These are phyloP conservation scores for Mycena chlorophos DNA, from an alignment of 768 basidiomycete genomes.

Conservation along the genomic window DNA sequence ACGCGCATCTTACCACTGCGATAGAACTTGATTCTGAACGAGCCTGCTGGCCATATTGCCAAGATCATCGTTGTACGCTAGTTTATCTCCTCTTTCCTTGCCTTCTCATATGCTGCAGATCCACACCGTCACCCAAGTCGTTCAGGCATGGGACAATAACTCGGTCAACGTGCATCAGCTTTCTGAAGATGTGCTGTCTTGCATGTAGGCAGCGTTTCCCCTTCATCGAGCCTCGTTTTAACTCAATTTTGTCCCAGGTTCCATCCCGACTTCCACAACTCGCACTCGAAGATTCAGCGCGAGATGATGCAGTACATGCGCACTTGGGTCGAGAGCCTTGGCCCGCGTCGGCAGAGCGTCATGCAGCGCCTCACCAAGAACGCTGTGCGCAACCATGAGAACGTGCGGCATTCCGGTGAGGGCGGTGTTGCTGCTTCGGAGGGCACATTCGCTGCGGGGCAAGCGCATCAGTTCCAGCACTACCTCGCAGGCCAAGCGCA, in stretches of 20 bases:
- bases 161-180: slow-evolving; percentile 56
- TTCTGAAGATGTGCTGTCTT: slow-evolving; percentile 64
- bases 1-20: slow-evolving; percentile 11
- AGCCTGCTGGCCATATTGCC: slow-evolving; percentile 77
- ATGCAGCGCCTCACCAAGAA: slow-evolving; percentile 63
- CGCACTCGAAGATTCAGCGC: slow-evolving; percentile 62
- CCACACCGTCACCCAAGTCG: slow-evolving; percentile 66
- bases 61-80: slow-evolving; percentile 60
- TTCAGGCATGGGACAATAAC: slow-evolving; percentile 79
- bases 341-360: slow-evolving; percentile 46
- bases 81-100: neutral
- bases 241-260: slow-evolving; percentile 46
- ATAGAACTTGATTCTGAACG: slow-evolving; percentile 78
- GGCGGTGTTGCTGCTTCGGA: slow-evolving; percentile 47
- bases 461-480: slow-evolving; percentile 52
- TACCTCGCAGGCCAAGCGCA: slow-evolving; percentile 46
- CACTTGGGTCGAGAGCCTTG: slow-evolving; percentile 58
- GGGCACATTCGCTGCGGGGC: slow-evolving; percentile 47
- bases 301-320: slow-evolving; percentile 74
- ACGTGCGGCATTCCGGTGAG: slow-evolving; percentile 59
- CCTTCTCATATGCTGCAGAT: slow-evolving; percentile 35
- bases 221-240: neutral
- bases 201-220: slow-evolving; percentile 50
- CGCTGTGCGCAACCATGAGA: slow-evolving; percentile 70
- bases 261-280: slow-evolving; percentile 80